phyloP scores from a whole-genome alignment of 1,284 basidiomycete species.

The Rhodotorula sp. region DNA sequence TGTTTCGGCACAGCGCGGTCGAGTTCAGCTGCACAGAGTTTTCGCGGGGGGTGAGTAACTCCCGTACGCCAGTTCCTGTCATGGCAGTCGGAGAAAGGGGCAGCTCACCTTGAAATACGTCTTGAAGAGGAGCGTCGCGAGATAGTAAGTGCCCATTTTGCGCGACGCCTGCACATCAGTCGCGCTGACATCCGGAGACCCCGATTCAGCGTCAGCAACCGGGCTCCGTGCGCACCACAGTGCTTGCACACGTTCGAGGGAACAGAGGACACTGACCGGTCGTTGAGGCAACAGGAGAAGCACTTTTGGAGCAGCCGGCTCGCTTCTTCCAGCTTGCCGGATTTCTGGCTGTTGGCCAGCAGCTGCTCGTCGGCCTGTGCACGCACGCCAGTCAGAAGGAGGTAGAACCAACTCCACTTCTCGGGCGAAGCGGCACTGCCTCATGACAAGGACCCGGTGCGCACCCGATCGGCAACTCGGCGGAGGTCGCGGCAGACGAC shows the following conservation, averaged over 20 bases:
- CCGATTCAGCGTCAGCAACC: conserved; percentile 2
- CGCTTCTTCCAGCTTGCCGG: conserved; percentile 83
- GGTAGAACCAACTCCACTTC: too few relatives aligned
- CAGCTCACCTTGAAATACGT: conserved; percentile 82
- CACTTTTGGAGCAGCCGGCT: conserved; percentile 86
- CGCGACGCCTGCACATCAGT: conserved; percentile 13
- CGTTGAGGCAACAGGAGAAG: conserved; percentile 84
- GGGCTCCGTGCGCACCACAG: neutral
- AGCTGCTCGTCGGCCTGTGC: conserved; percentile 31
- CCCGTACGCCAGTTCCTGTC: neutral
- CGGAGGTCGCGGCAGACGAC: conserved; percentile 40
- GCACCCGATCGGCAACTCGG: conserved; percentile 34
- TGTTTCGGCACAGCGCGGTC: conserved; percentile 87
- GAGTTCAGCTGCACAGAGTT: conserved; percentile 66
- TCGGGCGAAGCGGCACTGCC: too few relatives aligned
- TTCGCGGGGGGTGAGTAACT: neutral
- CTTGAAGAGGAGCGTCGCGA: conserved; percentile 88
- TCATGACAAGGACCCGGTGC: neutral
- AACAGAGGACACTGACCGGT: conserved; percentile 60
- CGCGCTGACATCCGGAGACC: conserved; percentile 6
- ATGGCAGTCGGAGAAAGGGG: neutral
- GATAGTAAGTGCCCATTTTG: conserved; percentile 79
- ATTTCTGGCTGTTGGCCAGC: conserved; percentile 53
- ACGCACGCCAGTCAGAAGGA: too few relatives aligned
- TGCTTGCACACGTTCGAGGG: rapidly evolving